Evolutionary conservation across 306 rosid genomes (phyloP), one percentile per base, ranked within the genome.

Genomic region (Quillaja saponaria): DNA sequence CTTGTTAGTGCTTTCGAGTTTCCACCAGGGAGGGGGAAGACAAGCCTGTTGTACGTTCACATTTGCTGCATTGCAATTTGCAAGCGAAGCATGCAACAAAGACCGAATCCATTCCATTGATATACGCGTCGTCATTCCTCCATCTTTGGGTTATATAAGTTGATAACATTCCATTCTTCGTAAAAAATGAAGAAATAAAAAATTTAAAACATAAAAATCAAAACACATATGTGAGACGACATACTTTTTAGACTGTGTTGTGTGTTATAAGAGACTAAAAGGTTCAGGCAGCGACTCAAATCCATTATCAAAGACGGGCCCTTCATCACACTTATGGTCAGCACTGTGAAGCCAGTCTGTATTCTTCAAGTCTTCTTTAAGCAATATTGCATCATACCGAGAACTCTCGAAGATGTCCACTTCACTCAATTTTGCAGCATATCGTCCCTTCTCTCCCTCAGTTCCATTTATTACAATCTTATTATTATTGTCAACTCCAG

Each of bases 271-370:
- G 76, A 84, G 95, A 39, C 90, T 91, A 68, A 86, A 92, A 33
- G 99, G 99, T 66, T 92, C 99, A 7, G 99, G 96, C 61, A 92
- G 81, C 69, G 81, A 55, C 78, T 86, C 99, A 71, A 89, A 89
- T 70, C 99, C 95, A 16, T 76, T 76, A 67, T 89, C 99, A 71
- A 92, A 92, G 68, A 92, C 59, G 11, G 94, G 73, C n/a, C 81
- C 86, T 62, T 75, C 72, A 67, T 89, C 99, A 34, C 76, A 74
- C 80, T 76, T 81, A 60, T 86, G 94, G 69, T 92, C 98, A 52
- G 59, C 75, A 69, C 94, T 76, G 58, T 67, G 99, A 67, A 92
- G 82, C 99, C 99, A 92, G 61, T 78, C 78, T 51, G 96, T 92
- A 50, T 76, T 88, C 79, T 80, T 92, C 81, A 85, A 76, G 73